Evolutionary conservation across 1,139 yeast genomes (phyloP).

Genomic region (Zhuliangozyma parablackwelliae): DNA sequence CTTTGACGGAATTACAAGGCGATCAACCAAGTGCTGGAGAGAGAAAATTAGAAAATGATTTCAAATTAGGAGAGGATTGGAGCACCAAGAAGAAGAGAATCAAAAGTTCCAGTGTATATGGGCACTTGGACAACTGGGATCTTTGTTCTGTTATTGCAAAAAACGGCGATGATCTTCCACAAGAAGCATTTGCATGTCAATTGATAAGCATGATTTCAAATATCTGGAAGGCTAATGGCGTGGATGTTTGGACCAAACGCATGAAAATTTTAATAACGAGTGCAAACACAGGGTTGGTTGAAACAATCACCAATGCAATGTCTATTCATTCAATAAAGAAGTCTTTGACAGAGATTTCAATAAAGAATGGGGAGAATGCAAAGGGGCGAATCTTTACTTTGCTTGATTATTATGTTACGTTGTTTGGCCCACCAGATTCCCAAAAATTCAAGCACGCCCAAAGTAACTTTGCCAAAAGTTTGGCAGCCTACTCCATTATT

Average conservation of each 20-base stretch:
- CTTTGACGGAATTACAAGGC: slow-evolving; percentile 45
- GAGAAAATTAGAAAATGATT: slow-evolving; percentile 84
- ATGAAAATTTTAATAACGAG: slow-evolving; percentile 92
- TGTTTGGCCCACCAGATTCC: slow-evolving; percentile 62
- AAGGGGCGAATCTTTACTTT: slow-evolving; percentile 69
- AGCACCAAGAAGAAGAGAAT: slow-evolving; percentile 73
- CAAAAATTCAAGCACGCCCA: slow-evolving; percentile 65
- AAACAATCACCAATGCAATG: slow-evolving; percentile 90
- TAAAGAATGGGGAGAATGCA: slow-evolving; percentile 59
- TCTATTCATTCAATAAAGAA: slow-evolving; percentile 92
- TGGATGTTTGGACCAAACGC: slow-evolving; percentile 83
- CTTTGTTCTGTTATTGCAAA: slow-evolving; percentile 91
- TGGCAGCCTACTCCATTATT: slow-evolving; percentile 85
- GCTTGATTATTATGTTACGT: slow-evolving; percentile 67
- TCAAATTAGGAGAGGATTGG: slow-evolving; percentile 95
- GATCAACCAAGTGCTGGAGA: slow-evolving; percentile 67
- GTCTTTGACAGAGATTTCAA: slow-evolving; percentile 73
- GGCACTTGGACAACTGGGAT: slow-evolving; percentile 90
- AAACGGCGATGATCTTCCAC: slow-evolving; percentile 92
- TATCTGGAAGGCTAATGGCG: slow-evolving; percentile 67
- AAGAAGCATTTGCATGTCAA: slow-evolving; percentile 97
- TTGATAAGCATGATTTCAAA: slow-evolving; percentile 79
- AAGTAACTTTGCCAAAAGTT: slow-evolving; percentile 73
- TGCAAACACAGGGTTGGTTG: slow-evolving; percentile 86
- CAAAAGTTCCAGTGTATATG: slow-evolving; percentile 69